Conservation (phyloP, 2,329 filamentous ascomycete genomes). For the Trichoderma semiorbis region DNA sequence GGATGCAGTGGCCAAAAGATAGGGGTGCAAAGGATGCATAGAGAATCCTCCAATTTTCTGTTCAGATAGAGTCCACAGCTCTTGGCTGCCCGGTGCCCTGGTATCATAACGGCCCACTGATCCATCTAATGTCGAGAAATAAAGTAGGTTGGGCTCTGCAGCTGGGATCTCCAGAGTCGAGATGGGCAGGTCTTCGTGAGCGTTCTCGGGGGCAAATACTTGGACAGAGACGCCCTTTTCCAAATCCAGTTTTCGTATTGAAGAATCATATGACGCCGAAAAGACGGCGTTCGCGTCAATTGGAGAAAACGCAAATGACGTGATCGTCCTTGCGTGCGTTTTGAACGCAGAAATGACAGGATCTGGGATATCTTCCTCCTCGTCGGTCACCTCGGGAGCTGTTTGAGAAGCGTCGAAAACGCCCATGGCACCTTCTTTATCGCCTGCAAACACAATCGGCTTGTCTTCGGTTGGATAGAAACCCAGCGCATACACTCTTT, state of each 20-base stretch:
- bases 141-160: slow-evolving; percentile 67
- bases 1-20: slow-evolving; percentile 84
- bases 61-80: slow-evolving; percentile 74
- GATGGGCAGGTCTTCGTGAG: slow-evolving; percentile 70
- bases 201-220: slow-evolving; percentile 70
- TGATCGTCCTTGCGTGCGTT: slow-evolving; percentile 83
- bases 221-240: slow-evolving; percentile 75
- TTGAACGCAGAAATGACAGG: slow-evolving; percentile 89
- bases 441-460: slow-evolving; percentile 84
- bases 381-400: slow-evolving; percentile 55
- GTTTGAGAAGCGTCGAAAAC: slow-evolving; percentile 85
- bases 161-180: slow-evolving; percentile 78
- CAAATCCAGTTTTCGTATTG: slow-evolving; percentile 82
- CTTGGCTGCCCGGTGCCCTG: slow-evolving; percentile 54
- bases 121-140: slow-evolving; percentile 85
- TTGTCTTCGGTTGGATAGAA: slow-evolving; percentile 88
- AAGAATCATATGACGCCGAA: slow-evolving; percentile 88
- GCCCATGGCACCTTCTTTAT: slow-evolving; percentile 88
- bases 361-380: slow-evolving; percentile 66
- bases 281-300: slow-evolving; percentile 72
- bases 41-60: slow-evolving; percentile 97
- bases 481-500: slow-evolving; percentile 79
- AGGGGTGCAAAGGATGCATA: slow-evolving; percentile 72
- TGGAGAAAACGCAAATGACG: slow-evolving; percentile 74
- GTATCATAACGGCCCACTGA: slow-evolving; percentile 77